Evolutionary conservation across 2,329 filamentous ascomycete genomes (phyloP).

Genomic region (Beauveria medogensis): DNA sequence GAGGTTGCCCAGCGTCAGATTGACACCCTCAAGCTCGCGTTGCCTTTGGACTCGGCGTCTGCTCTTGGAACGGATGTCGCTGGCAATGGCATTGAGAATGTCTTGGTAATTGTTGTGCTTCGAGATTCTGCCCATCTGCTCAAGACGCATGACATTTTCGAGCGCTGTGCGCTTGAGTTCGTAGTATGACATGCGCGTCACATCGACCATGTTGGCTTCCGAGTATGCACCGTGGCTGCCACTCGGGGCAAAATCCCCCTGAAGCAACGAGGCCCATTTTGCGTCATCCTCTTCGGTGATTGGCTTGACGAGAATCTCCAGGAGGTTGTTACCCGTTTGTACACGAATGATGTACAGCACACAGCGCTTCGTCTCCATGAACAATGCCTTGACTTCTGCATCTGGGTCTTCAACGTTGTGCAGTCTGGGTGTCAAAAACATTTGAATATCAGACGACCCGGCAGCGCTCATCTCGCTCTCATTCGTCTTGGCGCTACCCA

Average conservation of each 20-base stretch:
- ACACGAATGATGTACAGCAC: conserved; percentile 96
- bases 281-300: conserved; percentile 81
- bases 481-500: conserved; percentile 93
- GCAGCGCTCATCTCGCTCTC: conserved; percentile 87
- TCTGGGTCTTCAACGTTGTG: conserved; percentile 90
- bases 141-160: conserved; percentile 86
- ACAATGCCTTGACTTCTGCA: conserved; percentile 81
- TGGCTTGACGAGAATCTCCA: conserved; percentile 90
- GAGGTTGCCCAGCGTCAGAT: conserved; percentile 64
- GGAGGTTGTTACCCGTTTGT: conserved; percentile 82
- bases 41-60: conserved; percentile 84
- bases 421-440: conserved; percentile 83
- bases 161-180: conserved; percentile 89
- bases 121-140: conserved; percentile 82
- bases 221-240: conserved; percentile 79
- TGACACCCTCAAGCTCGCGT: conserved; percentile 78
- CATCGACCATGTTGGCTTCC: conserved; percentile 80
- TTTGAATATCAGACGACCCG: conserved; percentile 79
- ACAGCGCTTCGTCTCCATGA: conserved; percentile 97
- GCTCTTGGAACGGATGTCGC: conserved; percentile 96
- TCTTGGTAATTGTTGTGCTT: conserved; percentile 92
- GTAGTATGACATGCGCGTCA: conserved; percentile 81
- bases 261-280: conserved; percentile 74
- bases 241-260: conserved; percentile 66
- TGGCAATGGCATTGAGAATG: conserved; percentile 91